Evolutionary conservation across 805 yeast genomes (phyloP).

Genomic region (Wickerhamiella lipophila): DNA sequence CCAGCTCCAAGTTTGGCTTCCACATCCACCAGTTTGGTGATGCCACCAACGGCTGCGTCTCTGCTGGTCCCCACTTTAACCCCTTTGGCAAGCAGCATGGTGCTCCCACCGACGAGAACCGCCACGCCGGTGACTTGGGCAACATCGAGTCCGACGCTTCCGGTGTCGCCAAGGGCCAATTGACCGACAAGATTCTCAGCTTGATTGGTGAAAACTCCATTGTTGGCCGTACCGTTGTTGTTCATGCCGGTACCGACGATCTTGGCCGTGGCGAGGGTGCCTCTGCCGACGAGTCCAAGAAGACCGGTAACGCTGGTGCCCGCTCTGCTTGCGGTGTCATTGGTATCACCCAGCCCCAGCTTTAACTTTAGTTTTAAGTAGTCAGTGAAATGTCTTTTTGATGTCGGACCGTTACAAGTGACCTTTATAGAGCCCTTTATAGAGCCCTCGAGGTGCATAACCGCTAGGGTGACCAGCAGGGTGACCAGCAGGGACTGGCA

Average conservation of each 20-base stretch:
- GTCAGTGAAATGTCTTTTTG: too few species aligned
- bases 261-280: conserved; percentile 88
- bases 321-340: conserved; percentile 99
- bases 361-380: neutral
- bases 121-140: conserved; percentile 93
- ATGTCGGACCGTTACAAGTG: too few species aligned
- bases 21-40: conserved; percentile 98
- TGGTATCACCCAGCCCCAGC: conserved; percentile 40
- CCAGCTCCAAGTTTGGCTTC: conserved; percentile 72
- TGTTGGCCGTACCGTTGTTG: conserved; percentile 89
- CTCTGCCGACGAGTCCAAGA: conserved; percentile 51
- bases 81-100: conserved; percentile 82
- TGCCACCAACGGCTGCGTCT: conserved; percentile 97
- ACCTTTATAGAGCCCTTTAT: too few species aligned
- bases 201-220: conserved; percentile 79
- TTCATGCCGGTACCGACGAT: conserved; percentile 87
- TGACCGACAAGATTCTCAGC: conserved; percentile 63
- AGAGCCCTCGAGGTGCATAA: too few species aligned
- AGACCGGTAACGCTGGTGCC: conserved; percentile 95
- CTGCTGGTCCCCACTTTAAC: conserved; percentile 97
- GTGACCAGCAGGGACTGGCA: too few species aligned
- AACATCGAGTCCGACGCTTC: conserved; percentile 75
- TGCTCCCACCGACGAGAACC: conserved; percentile 60
- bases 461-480: too few species aligned
- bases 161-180: conserved; percentile 87